A percentile compares a stretch with the other conserved stretches of the same genome.
These are phyloP conservation scores for Sordariomycetes sp. DNA, from an alignment of 2,329 filamentous ascomycete genomes.

Conservation along the genomic window DNA sequence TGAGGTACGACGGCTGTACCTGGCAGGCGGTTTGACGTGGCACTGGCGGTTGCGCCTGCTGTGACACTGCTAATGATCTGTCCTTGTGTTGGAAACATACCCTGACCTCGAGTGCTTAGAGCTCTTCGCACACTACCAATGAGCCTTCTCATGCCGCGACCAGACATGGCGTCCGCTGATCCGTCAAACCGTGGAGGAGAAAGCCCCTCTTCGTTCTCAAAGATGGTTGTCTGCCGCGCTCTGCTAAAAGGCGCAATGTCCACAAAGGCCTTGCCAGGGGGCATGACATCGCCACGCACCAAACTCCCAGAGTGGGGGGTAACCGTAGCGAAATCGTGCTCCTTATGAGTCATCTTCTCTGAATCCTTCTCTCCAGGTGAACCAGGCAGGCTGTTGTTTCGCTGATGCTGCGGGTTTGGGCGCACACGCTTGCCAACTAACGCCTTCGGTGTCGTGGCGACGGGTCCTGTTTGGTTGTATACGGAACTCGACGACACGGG, in stretches of 20 bases:
- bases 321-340: conserved; percentile 49
- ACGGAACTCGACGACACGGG: conserved; percentile 43
- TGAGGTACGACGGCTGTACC: conserved; percentile 54
- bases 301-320: conserved; percentile 71
- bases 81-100: conserved; percentile 19
- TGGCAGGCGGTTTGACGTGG: conserved; percentile 48
- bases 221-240: conserved; percentile 44
- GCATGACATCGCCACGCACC: conserved; percentile 76
- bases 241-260: conserved; percentile 41
- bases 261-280: conserved; percentile 75
- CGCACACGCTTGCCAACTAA: conserved; percentile 51
- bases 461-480: conserved; percentile 35
- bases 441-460: conserved; percentile 50
- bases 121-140: conserved; percentile 80
- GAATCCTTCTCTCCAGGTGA: conserved; percentile 62
- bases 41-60: conserved; percentile 19
- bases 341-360: conserved; percentile 41
- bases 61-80: neutral
- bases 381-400: conserved; percentile 81
- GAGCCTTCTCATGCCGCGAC: conserved; percentile 75
- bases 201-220: conserved; percentile 24
- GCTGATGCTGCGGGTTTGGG: conserved; percentile 57
- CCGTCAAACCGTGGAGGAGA: neutral
- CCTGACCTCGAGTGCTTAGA: conserved; percentile 52
- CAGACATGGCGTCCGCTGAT: conserved; percentile 45